These are phyloP conservation scores for Pisolithus sp. DNA, from an alignment of 768 basidiomycete genomes.

Conservation along the genomic window DNA sequence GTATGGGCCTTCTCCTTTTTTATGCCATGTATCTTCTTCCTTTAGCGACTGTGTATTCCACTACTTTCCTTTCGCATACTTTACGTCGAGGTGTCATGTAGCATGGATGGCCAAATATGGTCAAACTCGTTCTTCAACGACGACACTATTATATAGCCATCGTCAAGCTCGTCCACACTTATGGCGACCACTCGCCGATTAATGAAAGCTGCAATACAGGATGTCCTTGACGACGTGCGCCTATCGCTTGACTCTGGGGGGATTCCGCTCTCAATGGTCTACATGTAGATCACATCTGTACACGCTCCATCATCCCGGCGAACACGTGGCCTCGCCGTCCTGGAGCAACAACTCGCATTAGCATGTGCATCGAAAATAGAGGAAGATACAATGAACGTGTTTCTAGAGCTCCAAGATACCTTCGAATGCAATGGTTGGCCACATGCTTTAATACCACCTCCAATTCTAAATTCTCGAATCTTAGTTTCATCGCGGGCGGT, in stretches of 20 bases:
- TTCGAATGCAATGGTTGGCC: constrained; percentile 79
- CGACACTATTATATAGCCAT: not conserved
- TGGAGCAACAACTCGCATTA: constrained; percentile 51
- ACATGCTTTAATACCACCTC: constrained; percentile 3
- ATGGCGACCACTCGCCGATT: constrained; percentile 8
- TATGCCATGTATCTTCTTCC: no score
- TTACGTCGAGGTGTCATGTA: no score
- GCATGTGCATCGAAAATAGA: constrained; percentile 40
- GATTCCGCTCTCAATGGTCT: constrained; percentile 8
- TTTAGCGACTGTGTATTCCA: no score
- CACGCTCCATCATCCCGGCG: constrained; percentile 48
- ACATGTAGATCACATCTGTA: constrained; percentile 54
- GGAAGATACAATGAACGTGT: constrained; percentile 42
- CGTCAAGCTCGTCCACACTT: not conserved
- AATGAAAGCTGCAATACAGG: constrained; percentile 46
- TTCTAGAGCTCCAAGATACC: constrained; percentile 64
- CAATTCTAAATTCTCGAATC: constrained; percentile 1
- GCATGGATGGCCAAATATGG: no score
- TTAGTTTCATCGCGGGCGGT: constrained; percentile 67
- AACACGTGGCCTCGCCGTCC: constrained; percentile 45
- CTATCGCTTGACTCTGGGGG: not conserved
- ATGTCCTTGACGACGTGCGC: constrained; percentile 65
- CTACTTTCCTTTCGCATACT: no score
- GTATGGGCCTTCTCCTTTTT: no score
- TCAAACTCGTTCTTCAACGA: no score